These are phyloP conservation scores for Waltergamsia citrina DNA, from an alignment of 2,329 filamentous ascomycete species.

Conservation along the genomic window DNA sequence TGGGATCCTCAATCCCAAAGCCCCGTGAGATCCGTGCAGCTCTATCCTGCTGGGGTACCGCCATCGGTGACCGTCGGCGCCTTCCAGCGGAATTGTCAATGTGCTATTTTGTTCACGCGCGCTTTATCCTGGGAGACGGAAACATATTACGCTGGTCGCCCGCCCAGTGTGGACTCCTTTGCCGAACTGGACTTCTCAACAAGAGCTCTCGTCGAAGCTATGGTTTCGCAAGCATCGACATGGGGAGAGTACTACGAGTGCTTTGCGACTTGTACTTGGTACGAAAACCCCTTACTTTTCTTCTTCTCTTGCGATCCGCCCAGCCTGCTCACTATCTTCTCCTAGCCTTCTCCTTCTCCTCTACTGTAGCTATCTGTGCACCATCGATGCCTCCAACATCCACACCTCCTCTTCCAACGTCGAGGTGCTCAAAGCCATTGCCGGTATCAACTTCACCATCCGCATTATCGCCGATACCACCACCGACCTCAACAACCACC, in stretches of 20 bases:
- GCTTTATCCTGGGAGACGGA: conserved; percentile 15
- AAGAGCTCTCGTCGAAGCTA: conserved; percentile 19
- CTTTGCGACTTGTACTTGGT: conserved; percentile 24
- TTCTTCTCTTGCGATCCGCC: neutral
- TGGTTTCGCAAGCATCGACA: conserved; percentile 19
- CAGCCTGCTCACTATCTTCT: neutral
- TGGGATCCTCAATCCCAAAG: conserved; percentile 16
- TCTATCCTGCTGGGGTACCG: conserved; percentile 15
- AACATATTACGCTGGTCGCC: conserved; percentile 9
- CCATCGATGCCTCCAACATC: conserved; percentile 13
- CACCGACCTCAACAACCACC: conserved; percentile 21
- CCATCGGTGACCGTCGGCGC: conserved; percentile 20
- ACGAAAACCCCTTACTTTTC: conserved; percentile 6
- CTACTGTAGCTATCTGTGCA: conserved; percentile 20
- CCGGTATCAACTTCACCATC: conserved; percentile 25
- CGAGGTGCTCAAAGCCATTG: conserved; percentile 21
- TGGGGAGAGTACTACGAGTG: conserved; percentile 25
- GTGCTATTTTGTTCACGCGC: conserved; percentile 21
- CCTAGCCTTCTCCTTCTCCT: conserved; percentile 20
- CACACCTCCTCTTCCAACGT: conserved; percentile 14
- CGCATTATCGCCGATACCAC: conserved; percentile 24
- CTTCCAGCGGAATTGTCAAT: conserved; percentile 24
- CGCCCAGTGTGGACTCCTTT: conserved; percentile 15
- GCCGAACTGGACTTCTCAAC: conserved; percentile 20
- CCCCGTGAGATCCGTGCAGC: conserved; percentile 12